Conservation (phyloP, 2,329 filamentous ascomycete species). For the Ophiosphaerella herpotricha region DNA sequence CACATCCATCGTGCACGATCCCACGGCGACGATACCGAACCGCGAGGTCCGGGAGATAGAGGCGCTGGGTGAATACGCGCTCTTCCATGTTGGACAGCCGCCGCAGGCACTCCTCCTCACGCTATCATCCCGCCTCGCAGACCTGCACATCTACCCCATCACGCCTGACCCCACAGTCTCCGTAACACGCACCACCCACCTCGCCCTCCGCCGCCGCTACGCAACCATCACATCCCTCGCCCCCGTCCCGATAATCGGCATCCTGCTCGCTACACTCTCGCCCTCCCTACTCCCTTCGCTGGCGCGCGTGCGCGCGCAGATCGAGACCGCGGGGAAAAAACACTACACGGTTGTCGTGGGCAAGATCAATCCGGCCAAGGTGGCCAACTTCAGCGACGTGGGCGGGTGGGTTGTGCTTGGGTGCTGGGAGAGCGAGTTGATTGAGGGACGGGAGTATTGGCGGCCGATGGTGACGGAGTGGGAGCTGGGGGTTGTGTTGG, state of each 20-base stretch:
- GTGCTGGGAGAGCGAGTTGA: conserved; percentile 94
- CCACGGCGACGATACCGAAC: conserved; percentile 82
- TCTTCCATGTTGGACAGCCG: conserved; percentile 85
- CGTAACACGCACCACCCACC: conserved; percentile 53
- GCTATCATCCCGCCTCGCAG: conserved; percentile 78
- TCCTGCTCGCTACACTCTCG: conserved; percentile 90
- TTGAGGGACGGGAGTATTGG: conserved; percentile 89
- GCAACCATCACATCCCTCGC: conserved; percentile 80
- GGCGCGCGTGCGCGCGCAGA: conserved; percentile 71
- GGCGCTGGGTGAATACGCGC: conserved; percentile 66
- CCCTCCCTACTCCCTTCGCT: conserved; percentile 89
- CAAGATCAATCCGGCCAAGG: conserved; percentile 92
- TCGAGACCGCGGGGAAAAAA: conserved; percentile 85
- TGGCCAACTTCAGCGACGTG: conserved; percentile 95
- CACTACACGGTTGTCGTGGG: conserved; percentile 95
- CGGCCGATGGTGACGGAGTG: conserved; percentile 92
- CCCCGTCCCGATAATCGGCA: conserved; percentile 84
- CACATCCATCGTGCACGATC: conserved; percentile 76
- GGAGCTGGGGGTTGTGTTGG: conserved; percentile 79
- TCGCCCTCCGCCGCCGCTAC: conserved; percentile 79
- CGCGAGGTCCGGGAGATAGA: conserved; percentile 49
- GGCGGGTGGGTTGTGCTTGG: conserved; percentile 97
- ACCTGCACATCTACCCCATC: conserved; percentile 77
- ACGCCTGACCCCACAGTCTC: conserved; percentile 43
- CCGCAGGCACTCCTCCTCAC: conserved; percentile 83